A percentile compares a stretch with the other conserved stretches of the same genome.
phyloP scores from a whole-genome alignment of 2,329 filamentous ascomycete species.

The Colletotrichum lentis region DNA sequence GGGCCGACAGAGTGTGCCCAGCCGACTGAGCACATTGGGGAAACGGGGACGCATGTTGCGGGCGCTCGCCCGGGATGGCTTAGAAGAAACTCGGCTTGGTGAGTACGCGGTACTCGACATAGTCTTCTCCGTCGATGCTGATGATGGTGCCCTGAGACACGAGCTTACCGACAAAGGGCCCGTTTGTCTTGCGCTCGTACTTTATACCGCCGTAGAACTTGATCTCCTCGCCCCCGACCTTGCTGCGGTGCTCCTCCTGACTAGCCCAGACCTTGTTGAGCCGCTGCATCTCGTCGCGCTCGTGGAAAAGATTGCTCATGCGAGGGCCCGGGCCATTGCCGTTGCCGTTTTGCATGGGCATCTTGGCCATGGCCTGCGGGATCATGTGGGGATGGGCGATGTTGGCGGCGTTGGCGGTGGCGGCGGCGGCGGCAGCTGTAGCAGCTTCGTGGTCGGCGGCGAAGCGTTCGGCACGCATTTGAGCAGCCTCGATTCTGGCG shows the following conservation, averaged over 20 bases:
- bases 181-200: constrained; percentile 68
- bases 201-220: constrained; percentile 68
- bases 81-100: constrained; percentile 70
- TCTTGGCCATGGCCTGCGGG: constrained; percentile 25
- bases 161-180: constrained; percentile 70
- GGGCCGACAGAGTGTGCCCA: too few species aligned
- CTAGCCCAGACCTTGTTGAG: constrained; percentile 65
- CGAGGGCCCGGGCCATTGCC: constrained; percentile 3
- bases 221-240: constrained; percentile 57
- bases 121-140: constrained; percentile 72
- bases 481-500: constrained; percentile 59
- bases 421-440: constrained; percentile 46
- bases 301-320: constrained; percentile 49
- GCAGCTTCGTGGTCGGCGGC: constrained; percentile 54
- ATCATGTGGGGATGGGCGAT: constrained; percentile 8
- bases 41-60: background rate
- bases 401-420: constrained; percentile 35
- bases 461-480: constrained; percentile 60
- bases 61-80: constrained; percentile 1
- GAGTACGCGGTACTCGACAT: constrained; percentile 71
- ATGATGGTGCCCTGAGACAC: constrained; percentile 69
- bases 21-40: background rate
- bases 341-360: constrained; percentile 23
- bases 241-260: constrained; percentile 59
- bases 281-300: constrained; percentile 59